Evolutionary conservation across 2,329 filamentous ascomycete genomes (phyloP).

Genomic region (Immersiporthe knoxdaviesiana): DNA sequence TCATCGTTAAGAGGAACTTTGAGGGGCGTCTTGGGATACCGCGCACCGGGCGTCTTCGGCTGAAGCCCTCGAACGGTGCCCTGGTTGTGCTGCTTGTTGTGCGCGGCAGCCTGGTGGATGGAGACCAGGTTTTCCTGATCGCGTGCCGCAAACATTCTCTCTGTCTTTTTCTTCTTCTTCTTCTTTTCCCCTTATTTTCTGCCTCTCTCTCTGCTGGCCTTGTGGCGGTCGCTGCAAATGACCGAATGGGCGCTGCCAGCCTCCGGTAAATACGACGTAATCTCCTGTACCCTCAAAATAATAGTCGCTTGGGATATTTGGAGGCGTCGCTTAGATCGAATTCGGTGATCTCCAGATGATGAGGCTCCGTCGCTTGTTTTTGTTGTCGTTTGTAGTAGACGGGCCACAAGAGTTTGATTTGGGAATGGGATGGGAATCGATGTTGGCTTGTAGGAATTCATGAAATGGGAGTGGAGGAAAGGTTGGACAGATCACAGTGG

Average conservation of each 20-base stretch:
- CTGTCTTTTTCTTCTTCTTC: background rate
- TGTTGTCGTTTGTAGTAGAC: background rate
- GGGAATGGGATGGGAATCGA: background rate
- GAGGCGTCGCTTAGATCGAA: constrained; percentile 14
- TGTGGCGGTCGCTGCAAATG: constrained; percentile 7
- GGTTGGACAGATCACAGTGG: background rate
- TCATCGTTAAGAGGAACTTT: constrained; percentile 81
- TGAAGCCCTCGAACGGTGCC: constrained; percentile 44
- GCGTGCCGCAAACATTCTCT: constrained; percentile 71
- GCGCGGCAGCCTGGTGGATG: constrained; percentile 70
- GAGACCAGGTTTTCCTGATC: constrained; percentile 90
- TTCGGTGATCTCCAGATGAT: constrained; percentile 11
- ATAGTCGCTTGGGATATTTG: constrained; percentile 28
- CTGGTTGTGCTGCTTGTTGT: constrained; percentile 63
- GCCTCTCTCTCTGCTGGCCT: background rate
- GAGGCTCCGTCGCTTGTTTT: constrained; percentile 11
- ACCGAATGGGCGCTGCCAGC: constrained; percentile 5
- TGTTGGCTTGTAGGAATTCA: background rate
- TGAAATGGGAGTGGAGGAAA: background rate
- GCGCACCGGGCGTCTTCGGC: constrained; percentile 78
- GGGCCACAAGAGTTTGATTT: background rate
- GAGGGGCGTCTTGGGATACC: constrained; percentile 81
- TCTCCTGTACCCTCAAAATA: constrained; percentile 26
- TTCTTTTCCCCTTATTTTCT: too few relatives aligned
- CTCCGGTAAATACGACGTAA: constrained; percentile 24